Percentiles rank a stretch among this genome's conserved stretches.
Conservation (phyloP, 2,329 filamentous ascomycete species). For the Colletotrichum tropicale region DNA sequence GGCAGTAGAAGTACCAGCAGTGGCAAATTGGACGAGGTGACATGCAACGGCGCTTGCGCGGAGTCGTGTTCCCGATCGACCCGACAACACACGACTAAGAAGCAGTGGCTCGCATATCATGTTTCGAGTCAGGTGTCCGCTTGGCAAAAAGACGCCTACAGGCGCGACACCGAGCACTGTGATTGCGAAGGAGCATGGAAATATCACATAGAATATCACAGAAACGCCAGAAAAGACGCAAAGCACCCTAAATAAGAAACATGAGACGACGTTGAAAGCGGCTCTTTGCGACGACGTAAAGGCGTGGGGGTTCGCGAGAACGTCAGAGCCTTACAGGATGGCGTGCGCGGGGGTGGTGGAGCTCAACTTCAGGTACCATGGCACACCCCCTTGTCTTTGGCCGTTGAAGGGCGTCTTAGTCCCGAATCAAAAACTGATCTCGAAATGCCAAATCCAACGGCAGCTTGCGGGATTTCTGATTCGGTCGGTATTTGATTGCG, state of each 20-base stretch:
- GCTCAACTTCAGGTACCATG: slow-evolving; percentile 8
- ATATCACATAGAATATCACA: neutral
- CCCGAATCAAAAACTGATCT: neutral
- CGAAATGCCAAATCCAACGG: neutral
- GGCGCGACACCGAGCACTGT: neutral
- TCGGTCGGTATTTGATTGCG: neutral
- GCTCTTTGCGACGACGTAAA: neutral
- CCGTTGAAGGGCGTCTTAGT: neutral
- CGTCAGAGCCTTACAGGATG: slow-evolving; percentile 20
- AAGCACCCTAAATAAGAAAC: neutral
- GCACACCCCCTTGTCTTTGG: slow-evolving; percentile 16
- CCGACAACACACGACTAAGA: neutral
- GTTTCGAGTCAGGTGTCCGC: neutral
- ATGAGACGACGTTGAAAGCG: slow-evolving; percentile 8
- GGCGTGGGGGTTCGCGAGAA: slow-evolving; percentile 18
- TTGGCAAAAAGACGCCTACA: neutral
- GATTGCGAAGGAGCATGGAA: neutral
- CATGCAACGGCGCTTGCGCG: neutral
- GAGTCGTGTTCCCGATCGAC: neutral
- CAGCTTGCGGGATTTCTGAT: neutral
- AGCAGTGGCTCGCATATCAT: neutral
- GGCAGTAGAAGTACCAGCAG: neutral
- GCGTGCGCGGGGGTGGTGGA: slow-evolving; percentile 19
- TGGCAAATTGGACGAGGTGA: neutral
- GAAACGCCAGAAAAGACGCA: neutral